Conservation (phyloP, 2,329 filamentous ascomycete species). For the Apiospora sp. region DNA sequence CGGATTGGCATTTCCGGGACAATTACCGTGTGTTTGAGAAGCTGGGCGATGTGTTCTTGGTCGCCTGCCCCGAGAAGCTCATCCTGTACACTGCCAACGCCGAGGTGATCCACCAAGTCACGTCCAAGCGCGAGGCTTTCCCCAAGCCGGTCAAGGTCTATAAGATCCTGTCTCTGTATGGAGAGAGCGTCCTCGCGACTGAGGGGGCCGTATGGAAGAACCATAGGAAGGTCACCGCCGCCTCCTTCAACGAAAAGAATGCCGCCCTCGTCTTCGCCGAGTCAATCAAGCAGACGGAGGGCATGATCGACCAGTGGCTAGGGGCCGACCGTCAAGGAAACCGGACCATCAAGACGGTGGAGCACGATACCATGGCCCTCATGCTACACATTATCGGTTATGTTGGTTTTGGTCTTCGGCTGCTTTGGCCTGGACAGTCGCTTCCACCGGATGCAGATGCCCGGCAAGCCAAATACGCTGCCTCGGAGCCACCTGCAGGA, state of each 20-base stretch:
- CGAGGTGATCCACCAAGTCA: slow-evolving; percentile 71
- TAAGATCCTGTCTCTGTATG: slow-evolving; percentile 68
- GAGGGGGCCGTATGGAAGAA: slow-evolving; percentile 75
- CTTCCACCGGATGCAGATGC: slow-evolving; percentile 52
- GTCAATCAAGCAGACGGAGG: slow-evolving; percentile 67
- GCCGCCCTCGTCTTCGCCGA: slow-evolving; percentile 72
- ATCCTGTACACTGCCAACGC: slow-evolving; percentile 67
- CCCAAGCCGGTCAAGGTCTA: slow-evolving; percentile 72
- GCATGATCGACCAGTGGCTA: slow-evolving; percentile 67
- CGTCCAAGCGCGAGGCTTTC: slow-evolving; percentile 72
- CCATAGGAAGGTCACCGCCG: slow-evolving; percentile 76
- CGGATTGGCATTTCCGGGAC: slow-evolving; percentile 66
- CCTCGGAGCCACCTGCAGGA: slow-evolving; percentile 54
- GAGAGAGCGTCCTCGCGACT: slow-evolving; percentile 74
- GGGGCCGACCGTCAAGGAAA: slow-evolving; percentile 49
- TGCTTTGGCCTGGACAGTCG: slow-evolving; percentile 70
- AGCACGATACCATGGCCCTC: slow-evolving; percentile 71
- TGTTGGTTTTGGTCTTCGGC: slow-evolving; percentile 73
- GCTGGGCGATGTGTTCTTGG: slow-evolving; percentile 69
- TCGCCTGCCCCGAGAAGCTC: slow-evolving; percentile 65
- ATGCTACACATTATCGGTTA: slow-evolving; percentile 66
- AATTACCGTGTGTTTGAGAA: slow-evolving; percentile 65
- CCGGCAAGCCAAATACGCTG: slow-evolving; percentile 56
- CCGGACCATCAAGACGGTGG: slow-evolving; percentile 62
- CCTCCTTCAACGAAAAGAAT: slow-evolving; percentile 80